Percentiles rank a stretch among this genome's conserved stretches.
Conservation (phyloP, 345 rosid genomes). For the Eucalyptus virginea region DNA sequence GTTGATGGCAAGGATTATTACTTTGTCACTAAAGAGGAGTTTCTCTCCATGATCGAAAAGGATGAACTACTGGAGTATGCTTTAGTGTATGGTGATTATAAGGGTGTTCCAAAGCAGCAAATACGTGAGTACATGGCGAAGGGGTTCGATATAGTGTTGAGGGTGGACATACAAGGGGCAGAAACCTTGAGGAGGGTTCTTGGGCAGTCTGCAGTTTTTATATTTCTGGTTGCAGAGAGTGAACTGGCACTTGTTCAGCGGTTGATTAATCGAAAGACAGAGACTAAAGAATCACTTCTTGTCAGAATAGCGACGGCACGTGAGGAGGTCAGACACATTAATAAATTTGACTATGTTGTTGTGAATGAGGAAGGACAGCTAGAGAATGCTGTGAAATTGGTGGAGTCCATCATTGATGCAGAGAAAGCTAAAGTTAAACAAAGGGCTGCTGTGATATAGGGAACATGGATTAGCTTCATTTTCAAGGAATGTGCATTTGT, state of each 20-base stretch:
- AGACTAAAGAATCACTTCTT: slow-evolving; percentile 62
- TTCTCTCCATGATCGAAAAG: slow-evolving; percentile 60
- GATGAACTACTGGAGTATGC: slow-evolving; percentile 84
- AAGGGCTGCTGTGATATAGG: slow-evolving; percentile 44
- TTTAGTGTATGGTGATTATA: slow-evolving; percentile 81
- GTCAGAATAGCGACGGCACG: slow-evolving; percentile 76
- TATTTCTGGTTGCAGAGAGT: slow-evolving; percentile 75
- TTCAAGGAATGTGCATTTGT: not conserved
- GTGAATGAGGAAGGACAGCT: slow-evolving; percentile 79
- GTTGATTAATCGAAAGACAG: slow-evolving; percentile 74
- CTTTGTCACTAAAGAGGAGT: slow-evolving; percentile 60
- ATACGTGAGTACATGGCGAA: slow-evolving; percentile 67
- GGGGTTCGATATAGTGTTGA: slow-evolving; percentile 65
- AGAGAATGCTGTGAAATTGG: slow-evolving; percentile 51
- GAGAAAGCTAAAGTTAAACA: slow-evolving; percentile 88
- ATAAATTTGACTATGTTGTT: slow-evolving; percentile 67
- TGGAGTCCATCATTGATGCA: slow-evolving; percentile 76
- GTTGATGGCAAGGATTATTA: slow-evolving; percentile 71
- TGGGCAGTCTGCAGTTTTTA: slow-evolving; percentile 68
- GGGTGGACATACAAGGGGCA: slow-evolving; percentile 94
- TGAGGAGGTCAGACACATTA: slow-evolving; percentile 67
- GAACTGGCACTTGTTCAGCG: slow-evolving; percentile 78
- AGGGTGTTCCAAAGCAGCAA: slow-evolving; percentile 80
- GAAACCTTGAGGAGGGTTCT: slow-evolving; percentile 55
- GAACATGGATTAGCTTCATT: not conserved